Evolutionary conservation across 2,329 filamentous ascomycete species (phyloP).

Genomic region (Alternaria sp.): DNA sequence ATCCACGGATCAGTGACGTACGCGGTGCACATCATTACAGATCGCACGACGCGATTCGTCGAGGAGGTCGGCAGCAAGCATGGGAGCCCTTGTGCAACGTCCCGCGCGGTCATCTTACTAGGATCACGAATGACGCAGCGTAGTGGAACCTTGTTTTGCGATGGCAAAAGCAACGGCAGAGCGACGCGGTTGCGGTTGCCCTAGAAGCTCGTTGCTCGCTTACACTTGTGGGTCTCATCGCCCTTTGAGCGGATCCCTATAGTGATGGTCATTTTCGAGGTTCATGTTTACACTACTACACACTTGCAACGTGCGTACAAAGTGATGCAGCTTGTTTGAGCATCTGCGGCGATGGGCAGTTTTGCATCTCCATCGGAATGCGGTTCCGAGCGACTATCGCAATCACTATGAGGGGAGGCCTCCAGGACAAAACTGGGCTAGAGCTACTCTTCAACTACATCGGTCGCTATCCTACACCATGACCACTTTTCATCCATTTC

Average conservation of each 20-base stretch:
- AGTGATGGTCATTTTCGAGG: not conserved
- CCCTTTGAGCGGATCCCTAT: not conserved
- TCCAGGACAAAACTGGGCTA: not conserved
- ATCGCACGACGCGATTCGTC: slow-evolving; percentile 16
- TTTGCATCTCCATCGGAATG: not conserved
- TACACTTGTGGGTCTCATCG: slow-evolving; percentile 3
- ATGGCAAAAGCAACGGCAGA: slow-evolving; percentile 2
- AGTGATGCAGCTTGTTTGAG: not conserved
- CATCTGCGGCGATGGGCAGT: too few species aligned
- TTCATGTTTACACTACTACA: not conserved
- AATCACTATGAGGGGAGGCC: not conserved
- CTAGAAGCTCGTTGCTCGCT: slow-evolving; percentile 6
- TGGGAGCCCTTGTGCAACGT: slow-evolving; percentile 32
- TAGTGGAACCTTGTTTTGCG: slow-evolving; percentile 36
- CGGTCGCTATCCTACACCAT: too few species aligned
- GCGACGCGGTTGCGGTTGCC: slow-evolving; percentile 23
- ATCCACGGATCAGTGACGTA: slow-evolving; percentile 28
- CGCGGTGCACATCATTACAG: slow-evolving; percentile 11
- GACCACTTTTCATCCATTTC: too few species aligned
- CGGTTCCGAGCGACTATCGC: not conserved
- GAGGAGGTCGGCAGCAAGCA: slow-evolving; percentile 24
- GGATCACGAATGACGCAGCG: slow-evolving; percentile 30
- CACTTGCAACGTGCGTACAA: not conserved
- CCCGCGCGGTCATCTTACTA: slow-evolving; percentile 26
- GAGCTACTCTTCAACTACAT: not conserved